A percentile compares a stretch with the other conserved stretches of the same genome.
These are phyloP conservation scores for Linum usitatissimum DNA, from an alignment of 345 rosid species.

Conservation along the genomic window DNA sequence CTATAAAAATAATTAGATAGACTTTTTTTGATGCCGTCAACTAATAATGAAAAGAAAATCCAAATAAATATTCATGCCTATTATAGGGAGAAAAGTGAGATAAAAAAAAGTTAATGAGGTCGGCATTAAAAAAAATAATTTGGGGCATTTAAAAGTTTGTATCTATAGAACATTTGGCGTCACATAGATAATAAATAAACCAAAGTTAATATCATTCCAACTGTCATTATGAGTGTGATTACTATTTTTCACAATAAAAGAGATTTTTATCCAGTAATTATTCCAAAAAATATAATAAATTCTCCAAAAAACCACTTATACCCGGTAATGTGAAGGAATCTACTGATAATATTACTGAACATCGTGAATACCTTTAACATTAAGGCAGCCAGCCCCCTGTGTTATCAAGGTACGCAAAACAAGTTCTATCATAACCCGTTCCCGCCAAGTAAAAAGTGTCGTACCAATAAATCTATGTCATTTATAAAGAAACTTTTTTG, in stretches of 20 bases:
- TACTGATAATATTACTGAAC: neutral
- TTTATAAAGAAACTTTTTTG: neutral
- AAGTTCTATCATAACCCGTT: neutral
- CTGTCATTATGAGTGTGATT: neutral
- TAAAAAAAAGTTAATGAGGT: neutral
- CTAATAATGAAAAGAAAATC: too few species aligned
- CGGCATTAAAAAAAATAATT: neutral
- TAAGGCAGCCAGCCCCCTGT: neutral
- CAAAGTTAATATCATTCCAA: neutral
- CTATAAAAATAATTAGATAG: too few species aligned
- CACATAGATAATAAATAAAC: neutral
- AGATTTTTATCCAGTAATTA: too few species aligned
- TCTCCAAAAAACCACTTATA: too few species aligned
- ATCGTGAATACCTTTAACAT: neutral
- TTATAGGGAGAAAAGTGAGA: neutral
- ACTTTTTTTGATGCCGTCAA: too few species aligned
- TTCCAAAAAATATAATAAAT: too few species aligned
- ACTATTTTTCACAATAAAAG: neutral
- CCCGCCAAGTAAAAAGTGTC: neutral
- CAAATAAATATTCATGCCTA: neutral
- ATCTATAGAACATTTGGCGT: neutral
- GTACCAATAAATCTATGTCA: neutral
- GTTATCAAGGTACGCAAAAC: neutral
- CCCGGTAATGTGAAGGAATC: too few species aligned
- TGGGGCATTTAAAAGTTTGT: neutral